Evolutionary conservation across 148 eudicot species (phyloP).

Genomic region (Spergularia bocconei): DNA sequence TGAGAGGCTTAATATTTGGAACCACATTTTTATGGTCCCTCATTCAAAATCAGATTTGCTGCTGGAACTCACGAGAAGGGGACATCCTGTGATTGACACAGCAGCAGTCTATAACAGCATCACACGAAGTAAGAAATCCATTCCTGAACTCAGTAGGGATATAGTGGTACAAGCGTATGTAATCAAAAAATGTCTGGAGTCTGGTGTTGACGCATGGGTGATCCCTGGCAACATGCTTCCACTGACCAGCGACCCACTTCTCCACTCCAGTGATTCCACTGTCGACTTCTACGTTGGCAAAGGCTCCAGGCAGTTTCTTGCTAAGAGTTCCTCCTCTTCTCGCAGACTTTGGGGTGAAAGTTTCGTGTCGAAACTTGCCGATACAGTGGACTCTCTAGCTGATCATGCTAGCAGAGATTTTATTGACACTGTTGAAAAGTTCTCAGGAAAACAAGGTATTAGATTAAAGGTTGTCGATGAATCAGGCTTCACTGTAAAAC

Average conservation of each 20-base stretch:
- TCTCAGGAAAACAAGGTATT: constrained; percentile 37
- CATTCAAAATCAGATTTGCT: constrained; percentile 43
- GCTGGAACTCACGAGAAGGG: constrained; percentile 77
- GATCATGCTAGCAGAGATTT: constrained; percentile 35
- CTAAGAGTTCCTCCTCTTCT: constrained; percentile 50
- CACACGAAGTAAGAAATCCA: constrained; percentile 29
- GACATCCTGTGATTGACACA: constrained; percentile 68
- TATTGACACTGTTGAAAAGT: constrained; percentile 31
- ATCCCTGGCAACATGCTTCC: constrained; percentile 54
- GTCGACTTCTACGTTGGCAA: constrained; percentile 51
- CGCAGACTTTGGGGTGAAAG: constrained; percentile 45
- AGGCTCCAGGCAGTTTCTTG: constrained; percentile 35
- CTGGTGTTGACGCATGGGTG: constrained; percentile 57
- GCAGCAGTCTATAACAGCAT: constrained; percentile 43
- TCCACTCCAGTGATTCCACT: constrained; percentile 29
- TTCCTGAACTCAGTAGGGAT: constrained; percentile 38
- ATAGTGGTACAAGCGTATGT: constrained; percentile 48
- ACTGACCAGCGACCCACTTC: constrained; percentile 31
- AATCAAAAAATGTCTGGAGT: constrained; percentile 52
- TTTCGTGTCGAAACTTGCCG: constrained; percentile 33
- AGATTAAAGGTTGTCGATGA: constrained; percentile 42
- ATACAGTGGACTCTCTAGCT: constrained; percentile 22
- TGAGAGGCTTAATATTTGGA: constrained; percentile 60
- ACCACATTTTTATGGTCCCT: constrained; percentile 68
- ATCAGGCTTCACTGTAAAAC: constrained; percentile 34